These are phyloP conservation scores for Crataegus laevigata DNA, from an alignment of 306 rosid genomes.

Conservation along the genomic window DNA sequence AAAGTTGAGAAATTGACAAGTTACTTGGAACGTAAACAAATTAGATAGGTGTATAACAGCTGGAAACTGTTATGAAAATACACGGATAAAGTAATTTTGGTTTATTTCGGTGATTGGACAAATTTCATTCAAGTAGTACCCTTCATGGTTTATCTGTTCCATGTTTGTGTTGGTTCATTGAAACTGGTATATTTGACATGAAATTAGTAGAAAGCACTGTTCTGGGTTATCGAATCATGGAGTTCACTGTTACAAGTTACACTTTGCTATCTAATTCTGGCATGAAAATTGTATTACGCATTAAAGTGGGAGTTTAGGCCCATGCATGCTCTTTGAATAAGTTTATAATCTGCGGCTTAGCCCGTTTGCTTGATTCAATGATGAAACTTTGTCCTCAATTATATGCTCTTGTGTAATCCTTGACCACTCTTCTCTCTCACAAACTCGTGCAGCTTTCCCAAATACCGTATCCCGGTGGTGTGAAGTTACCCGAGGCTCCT, in stretches of 20 bases:
- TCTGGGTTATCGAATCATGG: background rate
- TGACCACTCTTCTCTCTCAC: background rate
- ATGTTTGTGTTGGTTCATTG: background rate
- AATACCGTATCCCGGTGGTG: constrained; percentile 83
- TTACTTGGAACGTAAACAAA: background rate
- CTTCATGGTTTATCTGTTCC: background rate
- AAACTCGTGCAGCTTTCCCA: constrained; percentile 47
- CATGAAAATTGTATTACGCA: background rate
- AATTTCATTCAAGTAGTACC: background rate
- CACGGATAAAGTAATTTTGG: background rate
- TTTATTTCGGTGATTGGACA: background rate
- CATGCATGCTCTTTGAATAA: background rate
- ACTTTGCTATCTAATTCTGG: background rate
- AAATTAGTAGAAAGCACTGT: background rate
- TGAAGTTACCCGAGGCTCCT: constrained; percentile 85
- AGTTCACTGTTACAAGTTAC: background rate
- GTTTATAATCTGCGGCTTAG: background rate
- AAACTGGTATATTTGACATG: background rate
- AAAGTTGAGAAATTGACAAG: background rate
- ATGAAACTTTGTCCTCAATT: background rate
- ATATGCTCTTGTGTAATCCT: constrained; percentile 2
- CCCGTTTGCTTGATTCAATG: background rate
- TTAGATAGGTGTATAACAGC: background rate
- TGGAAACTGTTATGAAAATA: background rate
- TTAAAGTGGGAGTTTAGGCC: background rate